A percentile compares a stretch with the other conserved stretches of the same genome.
Evolutionary conservation across 768 basidiomycete genomes (phyloP).

Genomic region (Auricularia cornea): DNA sequence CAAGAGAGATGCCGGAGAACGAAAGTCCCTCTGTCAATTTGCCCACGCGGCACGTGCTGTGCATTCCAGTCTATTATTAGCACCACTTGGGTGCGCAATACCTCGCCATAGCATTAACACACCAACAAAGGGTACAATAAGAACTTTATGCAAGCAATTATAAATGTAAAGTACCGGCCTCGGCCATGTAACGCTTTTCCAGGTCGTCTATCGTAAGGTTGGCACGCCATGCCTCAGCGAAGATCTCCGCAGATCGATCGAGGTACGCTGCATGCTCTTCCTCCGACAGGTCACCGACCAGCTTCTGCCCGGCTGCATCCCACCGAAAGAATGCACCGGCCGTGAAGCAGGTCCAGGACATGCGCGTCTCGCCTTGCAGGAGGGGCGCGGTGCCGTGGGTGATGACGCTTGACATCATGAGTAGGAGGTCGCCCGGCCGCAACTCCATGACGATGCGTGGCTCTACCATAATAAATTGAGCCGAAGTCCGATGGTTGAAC

Average conservation of each 20-base stretch:
- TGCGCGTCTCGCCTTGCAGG: conserved; percentile 10
- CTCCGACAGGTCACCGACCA: background rate
- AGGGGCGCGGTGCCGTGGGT: conserved; percentile 20
- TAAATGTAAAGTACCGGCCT: no score
- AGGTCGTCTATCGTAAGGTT: no score
- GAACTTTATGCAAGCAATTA: no score
- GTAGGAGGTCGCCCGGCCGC: conserved; percentile 16
- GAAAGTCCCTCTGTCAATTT: no score
- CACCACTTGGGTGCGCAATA: no score
- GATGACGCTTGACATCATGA: conserved; percentile 23
- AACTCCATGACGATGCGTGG: conserved; percentile 20
- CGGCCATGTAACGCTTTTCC: no score
- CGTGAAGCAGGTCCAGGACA: conserved; percentile 17
- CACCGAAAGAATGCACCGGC: conserved; percentile 2
- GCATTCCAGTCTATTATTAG: no score
- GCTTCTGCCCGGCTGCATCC: background rate
- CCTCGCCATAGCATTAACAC: no score
- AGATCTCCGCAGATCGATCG: background rate
- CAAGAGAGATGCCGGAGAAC: no score
- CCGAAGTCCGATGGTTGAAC: conserved; percentile 22
- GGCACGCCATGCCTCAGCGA: no score
- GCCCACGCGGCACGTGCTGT: no score
- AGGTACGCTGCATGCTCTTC: background rate
- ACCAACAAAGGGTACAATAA: no score
- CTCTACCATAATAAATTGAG: conserved; percentile 26